Percentiles rank a stretch among this genome's conserved stretches.
These are phyloP conservation scores for Mesembryanthemum crystallinum DNA, from an alignment of 148 eudicot genomes.

Conservation along the genomic window DNA sequence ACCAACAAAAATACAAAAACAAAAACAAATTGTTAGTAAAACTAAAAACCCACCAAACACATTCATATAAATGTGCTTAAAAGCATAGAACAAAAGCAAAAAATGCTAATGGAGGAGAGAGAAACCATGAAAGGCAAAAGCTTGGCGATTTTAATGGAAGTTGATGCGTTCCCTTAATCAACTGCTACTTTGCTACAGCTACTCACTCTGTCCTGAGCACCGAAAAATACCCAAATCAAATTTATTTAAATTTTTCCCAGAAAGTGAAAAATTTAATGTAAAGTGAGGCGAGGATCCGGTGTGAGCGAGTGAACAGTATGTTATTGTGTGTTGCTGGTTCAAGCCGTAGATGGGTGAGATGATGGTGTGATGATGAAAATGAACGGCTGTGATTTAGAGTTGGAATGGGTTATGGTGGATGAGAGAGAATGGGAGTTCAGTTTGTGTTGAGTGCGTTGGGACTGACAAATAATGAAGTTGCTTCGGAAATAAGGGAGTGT, in stretches of 20 bases:
- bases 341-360: neutral
- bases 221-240: slow-evolving; percentile 1
- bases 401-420: neutral
- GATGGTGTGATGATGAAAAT: neutral
- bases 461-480: slow-evolving; percentile 27
- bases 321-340: neutral
- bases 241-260: neutral
- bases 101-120: neutral
- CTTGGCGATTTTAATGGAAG: slow-evolving; percentile 1
- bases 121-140: slow-evolving; percentile 15
- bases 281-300: neutral
- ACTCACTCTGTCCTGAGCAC: slow-evolving; percentile 22
- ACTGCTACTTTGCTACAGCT: neutral
- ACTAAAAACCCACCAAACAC: neutral
- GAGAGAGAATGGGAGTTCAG: neutral
- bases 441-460: neutral
- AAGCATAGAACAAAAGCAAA: neutral
- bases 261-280: slow-evolving; percentile 17
- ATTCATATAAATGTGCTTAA: neutral
- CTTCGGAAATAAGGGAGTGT: slow-evolving; percentile 29
- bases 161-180: neutral
- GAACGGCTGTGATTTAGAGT: slow-evolving; percentile 5
- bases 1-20: slow-evolving; percentile 1
- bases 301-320: neutral
- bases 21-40: neutral